These are phyloP conservation scores for Talaromyces sp. DNA, from an alignment of 2,329 filamentous ascomycete genomes.

Conservation along the genomic window DNA sequence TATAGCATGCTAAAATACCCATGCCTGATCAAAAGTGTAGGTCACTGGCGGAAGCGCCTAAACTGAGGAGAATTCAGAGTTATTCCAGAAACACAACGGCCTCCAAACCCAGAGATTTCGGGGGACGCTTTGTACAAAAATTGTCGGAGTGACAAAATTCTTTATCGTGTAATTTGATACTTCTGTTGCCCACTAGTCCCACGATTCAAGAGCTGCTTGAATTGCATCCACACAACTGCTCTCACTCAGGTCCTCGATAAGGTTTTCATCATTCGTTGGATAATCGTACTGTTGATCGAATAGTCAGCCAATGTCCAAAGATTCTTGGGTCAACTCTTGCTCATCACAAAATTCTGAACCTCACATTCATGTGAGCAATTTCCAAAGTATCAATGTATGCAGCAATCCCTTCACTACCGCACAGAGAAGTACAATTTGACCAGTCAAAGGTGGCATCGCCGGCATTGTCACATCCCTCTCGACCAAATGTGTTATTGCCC, in stretches of 20 bases:
- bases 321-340: not conserved
- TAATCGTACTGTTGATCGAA: not conserved
- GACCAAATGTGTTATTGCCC: slow-evolving; percentile 12
- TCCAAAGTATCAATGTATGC: slow-evolving; percentile 10
- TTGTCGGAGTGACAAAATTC: too few species aligned
- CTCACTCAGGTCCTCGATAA: not conserved
- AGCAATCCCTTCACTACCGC: slow-evolving; percentile 11
- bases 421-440: slow-evolving; percentile 7
- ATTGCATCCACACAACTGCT: not conserved
- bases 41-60: too few species aligned
- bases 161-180: too few species aligned
- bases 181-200: not conserved
- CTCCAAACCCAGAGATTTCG: too few species aligned
- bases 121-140: too few species aligned
- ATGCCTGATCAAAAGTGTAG: too few species aligned
- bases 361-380: slow-evolving; percentile 15
- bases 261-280: not conserved
- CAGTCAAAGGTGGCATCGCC: slow-evolving; percentile 12
- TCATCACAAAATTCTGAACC: too few species aligned
- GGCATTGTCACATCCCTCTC: slow-evolving; percentile 14
- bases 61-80: too few species aligned
- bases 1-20: too few species aligned
- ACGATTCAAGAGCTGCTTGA: not conserved
- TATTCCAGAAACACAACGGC: too few species aligned
- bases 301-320: not conserved